Evolutionary conservation across 345 rosid species (phyloP).

Genomic region (Acer yangbiense): DNA sequence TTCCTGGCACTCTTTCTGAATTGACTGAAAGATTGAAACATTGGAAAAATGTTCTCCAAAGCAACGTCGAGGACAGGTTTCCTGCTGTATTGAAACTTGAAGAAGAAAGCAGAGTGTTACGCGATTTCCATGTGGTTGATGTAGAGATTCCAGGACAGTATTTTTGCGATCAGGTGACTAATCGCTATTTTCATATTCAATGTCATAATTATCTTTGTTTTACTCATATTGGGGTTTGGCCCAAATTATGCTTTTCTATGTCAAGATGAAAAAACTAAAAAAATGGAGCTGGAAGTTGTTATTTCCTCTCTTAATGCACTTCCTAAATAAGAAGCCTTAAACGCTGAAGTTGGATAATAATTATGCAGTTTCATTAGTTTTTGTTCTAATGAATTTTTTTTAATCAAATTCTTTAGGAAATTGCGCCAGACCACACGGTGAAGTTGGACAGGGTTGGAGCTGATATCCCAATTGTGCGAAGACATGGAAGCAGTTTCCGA

Average conservation of each 20-base stretch:
- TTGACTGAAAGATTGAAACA: constrained; percentile 86
- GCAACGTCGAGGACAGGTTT: constrained; percentile 97
- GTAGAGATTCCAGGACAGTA: constrained; percentile 99
- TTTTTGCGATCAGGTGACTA: constrained; percentile 83
- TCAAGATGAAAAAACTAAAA: neutral
- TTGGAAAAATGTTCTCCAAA: constrained; percentile 97
- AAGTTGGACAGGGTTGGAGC: constrained; percentile 94
- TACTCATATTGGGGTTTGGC: neutral
- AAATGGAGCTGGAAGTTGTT: neutral
- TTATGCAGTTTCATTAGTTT: neutral
- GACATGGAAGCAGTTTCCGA: constrained; percentile 99
- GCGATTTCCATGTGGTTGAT: constrained; percentile 94
- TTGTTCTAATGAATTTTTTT: constrained; percentile 19
- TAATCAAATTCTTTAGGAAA: constrained; percentile 58
- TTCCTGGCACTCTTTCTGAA: constrained; percentile 91
- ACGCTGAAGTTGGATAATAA: neutral
- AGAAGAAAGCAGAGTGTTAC: constrained; percentile 93
- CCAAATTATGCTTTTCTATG: too few species aligned
- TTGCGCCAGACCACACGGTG: constrained; percentile 90
- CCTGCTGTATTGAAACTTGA: constrained; percentile 95
- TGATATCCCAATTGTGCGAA: constrained; percentile 92
- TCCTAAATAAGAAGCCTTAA: neutral
- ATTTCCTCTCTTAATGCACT: neutral
- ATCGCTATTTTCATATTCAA: neutral
- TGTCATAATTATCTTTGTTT: neutral